Evolutionary conservation across 2,329 filamentous ascomycete genomes (phyloP).

Genomic region (Alternaria sp.): DNA sequence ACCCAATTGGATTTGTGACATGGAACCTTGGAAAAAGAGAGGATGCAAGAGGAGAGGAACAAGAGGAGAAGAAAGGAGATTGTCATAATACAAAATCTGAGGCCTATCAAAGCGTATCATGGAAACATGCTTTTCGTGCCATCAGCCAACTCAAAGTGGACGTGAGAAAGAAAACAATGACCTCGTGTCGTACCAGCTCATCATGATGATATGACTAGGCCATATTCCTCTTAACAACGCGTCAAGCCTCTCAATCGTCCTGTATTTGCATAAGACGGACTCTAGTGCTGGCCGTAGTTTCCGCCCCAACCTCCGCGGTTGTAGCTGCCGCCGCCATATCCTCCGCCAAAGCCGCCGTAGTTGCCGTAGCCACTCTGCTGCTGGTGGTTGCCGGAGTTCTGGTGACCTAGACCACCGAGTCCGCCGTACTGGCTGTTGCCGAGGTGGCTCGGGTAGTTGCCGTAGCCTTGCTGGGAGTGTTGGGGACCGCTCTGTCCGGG

Average conservation of each 20-base stretch:
- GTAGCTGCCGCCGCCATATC: constrained; percentile 50
- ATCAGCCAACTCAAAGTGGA: constrained; percentile 30
- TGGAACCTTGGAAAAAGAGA: constrained; percentile 31
- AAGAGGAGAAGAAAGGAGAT: constrained; percentile 31
- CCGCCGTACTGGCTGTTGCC: constrained; percentile 60
- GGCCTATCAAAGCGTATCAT: constrained; percentile 33
- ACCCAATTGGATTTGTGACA: constrained; percentile 18
- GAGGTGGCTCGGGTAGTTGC: constrained; percentile 60
- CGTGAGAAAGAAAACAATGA: constrained; percentile 22
- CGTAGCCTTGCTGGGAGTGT: constrained; percentile 64
- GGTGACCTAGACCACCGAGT: constrained; percentile 60
- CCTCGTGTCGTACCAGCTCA: constrained; percentile 32
- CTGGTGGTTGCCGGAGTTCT: constrained; percentile 54
- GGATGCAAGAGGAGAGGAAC: constrained; percentile 40
- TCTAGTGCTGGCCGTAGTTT: constrained; percentile 53
- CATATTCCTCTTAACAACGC: constrained; percentile 18
- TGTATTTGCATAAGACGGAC: neutral
- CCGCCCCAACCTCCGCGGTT: constrained; percentile 57
- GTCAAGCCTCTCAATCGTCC: constrained; percentile 6
- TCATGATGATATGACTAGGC: constrained; percentile 30
- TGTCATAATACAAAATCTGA: constrained; percentile 44
- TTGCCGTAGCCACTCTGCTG: constrained; percentile 51
- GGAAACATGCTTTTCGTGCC: constrained; percentile 32
- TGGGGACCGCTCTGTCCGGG: constrained; percentile 60
- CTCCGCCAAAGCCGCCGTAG: constrained; percentile 51